These are phyloP conservation scores for Trametes punicea DNA, from an alignment of 768 basidiomycete species.

Conservation along the genomic window DNA sequence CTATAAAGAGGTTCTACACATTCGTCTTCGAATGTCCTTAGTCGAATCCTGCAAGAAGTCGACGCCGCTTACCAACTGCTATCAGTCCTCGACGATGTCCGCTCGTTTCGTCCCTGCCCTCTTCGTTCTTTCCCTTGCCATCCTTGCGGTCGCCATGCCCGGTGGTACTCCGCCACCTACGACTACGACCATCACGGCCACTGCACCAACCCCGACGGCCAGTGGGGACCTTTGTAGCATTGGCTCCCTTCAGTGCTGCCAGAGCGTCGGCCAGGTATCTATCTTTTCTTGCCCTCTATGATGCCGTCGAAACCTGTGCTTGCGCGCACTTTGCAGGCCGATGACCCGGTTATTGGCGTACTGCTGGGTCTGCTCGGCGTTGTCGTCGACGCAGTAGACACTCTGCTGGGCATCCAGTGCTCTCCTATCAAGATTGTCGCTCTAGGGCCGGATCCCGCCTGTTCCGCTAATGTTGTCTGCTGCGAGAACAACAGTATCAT, in stretches of 20 bases:
- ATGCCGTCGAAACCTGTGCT: too few species aligned
- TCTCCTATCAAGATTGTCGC: conserved; percentile 18
- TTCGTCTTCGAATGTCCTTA: too few species aligned
- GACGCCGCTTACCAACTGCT: too few species aligned
- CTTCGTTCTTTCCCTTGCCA: conserved; percentile 10
- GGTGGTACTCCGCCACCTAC: conserved; percentile 1
- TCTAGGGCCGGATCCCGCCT: conserved; percentile 1
- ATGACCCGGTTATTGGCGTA: background rate
- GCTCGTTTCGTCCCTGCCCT: conserved; percentile 9
- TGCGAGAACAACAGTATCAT: conserved; percentile 20
- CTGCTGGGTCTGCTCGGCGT: conserved; percentile 16
- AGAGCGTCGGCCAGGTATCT: conserved; percentile 6
- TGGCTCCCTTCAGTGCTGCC: conserved; percentile 17
- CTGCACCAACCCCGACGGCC: conserved; percentile 1
- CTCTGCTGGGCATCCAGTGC: conserved; percentile 16
- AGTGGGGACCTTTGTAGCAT: conserved; percentile 12
- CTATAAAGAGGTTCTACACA: too few species aligned
- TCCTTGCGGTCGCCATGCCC: conserved; percentile 23
- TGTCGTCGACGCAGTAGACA: conserved; percentile 14
- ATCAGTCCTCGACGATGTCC: conserved; percentile 9
- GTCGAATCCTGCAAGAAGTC: too few species aligned
- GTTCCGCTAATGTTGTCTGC: conserved; percentile 10
- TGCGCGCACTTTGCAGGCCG: background rate
- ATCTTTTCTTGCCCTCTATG: background rate
- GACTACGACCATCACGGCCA: conserved; percentile 6